Evolutionary conservation across 2,329 filamentous ascomycete genomes (phyloP).

Genomic region (Zopfia rhizophila): DNA sequence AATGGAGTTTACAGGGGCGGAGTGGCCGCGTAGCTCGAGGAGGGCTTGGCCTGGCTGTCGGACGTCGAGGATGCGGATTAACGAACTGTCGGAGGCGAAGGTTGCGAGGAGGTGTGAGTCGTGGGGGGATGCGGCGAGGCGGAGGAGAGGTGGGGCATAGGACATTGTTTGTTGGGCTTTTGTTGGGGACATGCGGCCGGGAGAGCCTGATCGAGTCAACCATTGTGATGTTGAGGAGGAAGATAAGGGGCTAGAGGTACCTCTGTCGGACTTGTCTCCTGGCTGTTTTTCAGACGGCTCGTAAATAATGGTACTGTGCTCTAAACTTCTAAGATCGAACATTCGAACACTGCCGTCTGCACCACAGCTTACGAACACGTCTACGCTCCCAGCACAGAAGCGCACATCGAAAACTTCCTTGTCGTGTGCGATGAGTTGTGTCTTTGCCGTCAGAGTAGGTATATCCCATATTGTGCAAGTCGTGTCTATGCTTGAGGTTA

Average conservation of each 20-base stretch:
- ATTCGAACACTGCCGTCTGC: conserved; percentile 98
- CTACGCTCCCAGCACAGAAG: conserved; percentile 98
- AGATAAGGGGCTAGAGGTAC: conserved; percentile 38
- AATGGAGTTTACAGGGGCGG: conserved; percentile 86
- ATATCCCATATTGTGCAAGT: conserved; percentile 99
- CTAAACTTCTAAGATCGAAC: conserved; percentile 96
- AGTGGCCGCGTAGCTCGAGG: conserved; percentile 90
- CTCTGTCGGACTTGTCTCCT: conserved; percentile 57
- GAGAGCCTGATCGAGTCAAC: conserved; percentile 50
- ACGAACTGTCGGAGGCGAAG: conserved; percentile 90
- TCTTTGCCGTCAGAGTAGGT: conserved; percentile 95
- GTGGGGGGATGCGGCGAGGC: conserved; percentile 90
- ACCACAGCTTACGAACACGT: conserved; percentile 97
- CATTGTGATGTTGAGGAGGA: conserved; percentile 15
- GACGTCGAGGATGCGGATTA: conserved; percentile 95
- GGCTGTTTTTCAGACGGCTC: conserved; percentile 88
- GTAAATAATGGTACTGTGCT: conserved; percentile 99
- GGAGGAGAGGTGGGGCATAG: conserved; percentile 73
- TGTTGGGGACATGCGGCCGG: conserved; percentile 73
- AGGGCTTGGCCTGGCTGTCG: conserved; percentile 95
- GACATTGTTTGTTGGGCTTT: conserved; percentile 79
- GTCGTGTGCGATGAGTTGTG: conserved; percentile 96
- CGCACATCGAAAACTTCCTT: conserved; percentile 99
- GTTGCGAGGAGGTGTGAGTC: conserved; percentile 97
- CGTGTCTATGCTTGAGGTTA: conserved; percentile 98